Evolutionary conservation across 768 basidiomycete genomes (phyloP), one percentile per base, ranked within the genome.

Genomic region (Lentinula lateritia): DNA sequence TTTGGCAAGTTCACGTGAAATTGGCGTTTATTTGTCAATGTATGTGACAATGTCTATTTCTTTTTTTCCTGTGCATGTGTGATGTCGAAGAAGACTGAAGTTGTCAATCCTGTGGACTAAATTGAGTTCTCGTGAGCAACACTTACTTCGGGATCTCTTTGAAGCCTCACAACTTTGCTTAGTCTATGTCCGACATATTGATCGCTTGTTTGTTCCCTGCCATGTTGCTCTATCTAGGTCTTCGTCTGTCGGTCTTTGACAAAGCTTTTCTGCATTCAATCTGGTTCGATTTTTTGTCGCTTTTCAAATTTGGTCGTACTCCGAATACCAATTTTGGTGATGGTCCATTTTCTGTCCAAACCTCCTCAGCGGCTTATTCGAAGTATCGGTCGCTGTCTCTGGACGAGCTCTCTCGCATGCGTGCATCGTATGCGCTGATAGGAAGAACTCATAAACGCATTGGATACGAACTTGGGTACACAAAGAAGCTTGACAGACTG

Each of bases 381-480:
- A 74, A 73, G 18, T 87, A 85, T 66, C 69, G 66, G 2, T 65
- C 66, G 35, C 70, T 84, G 2, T 76, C 83, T 6, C 63, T 64
- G n/a, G 61, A 64, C 23, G 84, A 85, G 61, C 67, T 81, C 0
- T 53, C 69, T 2, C 66, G 67, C 2, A 81, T 83, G 73, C 77
- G 76, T 35, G 62, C 64, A 0, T 76, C 81, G 0, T 86, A 83
- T 62, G 72, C 82, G 38, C 71, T 76, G n/a, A 72, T 83, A 36
- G 72, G 76, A 16, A 74, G 82, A 5, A 68, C 68, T 0, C 79
- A 83, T 66, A 83, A 79, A 66, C 78, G 78, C 8, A 66, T 85
- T 4, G 83, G 79, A 0, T 78, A 77, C 67, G 74, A 73, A 18
- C 75, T 87, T 46, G 82, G 84, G 1, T 88, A 88, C 66, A 72